Conservation (phyloP, 257 asterid genomes). For the Hygrophila difformis region DNA sequence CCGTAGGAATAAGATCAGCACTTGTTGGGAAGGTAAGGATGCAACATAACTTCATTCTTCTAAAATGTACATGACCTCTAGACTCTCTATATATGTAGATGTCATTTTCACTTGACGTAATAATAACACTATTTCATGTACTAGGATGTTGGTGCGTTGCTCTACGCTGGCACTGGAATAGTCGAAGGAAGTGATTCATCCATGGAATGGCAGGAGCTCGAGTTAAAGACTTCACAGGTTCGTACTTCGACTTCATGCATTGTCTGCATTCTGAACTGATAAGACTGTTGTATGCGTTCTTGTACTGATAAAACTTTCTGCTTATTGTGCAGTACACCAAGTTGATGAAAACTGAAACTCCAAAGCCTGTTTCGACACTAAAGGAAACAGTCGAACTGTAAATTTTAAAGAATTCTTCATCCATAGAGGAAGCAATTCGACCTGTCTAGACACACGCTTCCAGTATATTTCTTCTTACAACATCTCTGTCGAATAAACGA, state of each 20-base stretch:
- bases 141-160: slow-evolving; percentile 69
- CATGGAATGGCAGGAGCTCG: slow-evolving; percentile 88
- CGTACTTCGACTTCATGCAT: slow-evolving; percentile 9
- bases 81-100: not conserved
- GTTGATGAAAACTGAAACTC: slow-evolving; percentile 58
- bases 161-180: slow-evolving; percentile 84
- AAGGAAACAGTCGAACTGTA: slow-evolving; percentile 29
- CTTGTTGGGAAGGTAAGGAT: slow-evolving; percentile 74
- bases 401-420: too few relatives aligned
- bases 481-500: too few relatives aligned
- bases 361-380: slow-evolving; percentile 24
- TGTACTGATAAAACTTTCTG: not conserved
- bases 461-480: too few relatives aligned
- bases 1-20: slow-evolving; percentile 95
- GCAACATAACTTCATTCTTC: not conserved
- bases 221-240: slow-evolving; percentile 94
- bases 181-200: slow-evolving; percentile 81
- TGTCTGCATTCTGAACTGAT: too few relatives aligned
- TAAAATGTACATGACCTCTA: not conserved
- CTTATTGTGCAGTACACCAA: slow-evolving; percentile 53
- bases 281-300: not conserved
- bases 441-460: too few relatives aligned
- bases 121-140: slow-evolving; percentile 3
- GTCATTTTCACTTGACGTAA: not conserved
- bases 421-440: too few relatives aligned